A percentile compares a stretch with the other conserved stretches of the same genome.
Conservation (phyloP, 306 rosid species). For the Rosa chinensis region DNA sequence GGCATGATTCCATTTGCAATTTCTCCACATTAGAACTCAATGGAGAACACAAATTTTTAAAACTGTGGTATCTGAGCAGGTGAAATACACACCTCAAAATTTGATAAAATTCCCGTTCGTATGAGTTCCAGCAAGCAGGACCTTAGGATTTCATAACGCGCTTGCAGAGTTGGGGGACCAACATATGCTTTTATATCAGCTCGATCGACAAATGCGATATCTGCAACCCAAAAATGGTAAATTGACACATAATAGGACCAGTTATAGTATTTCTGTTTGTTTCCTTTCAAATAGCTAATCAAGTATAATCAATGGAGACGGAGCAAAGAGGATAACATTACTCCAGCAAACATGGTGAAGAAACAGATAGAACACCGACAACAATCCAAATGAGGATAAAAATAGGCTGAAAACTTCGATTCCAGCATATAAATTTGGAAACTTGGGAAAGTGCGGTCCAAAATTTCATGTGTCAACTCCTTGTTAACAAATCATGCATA, state of each 20-base stretch:
- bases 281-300: neutral
- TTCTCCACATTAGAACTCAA: slow-evolving; percentile 9
- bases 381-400: neutral
- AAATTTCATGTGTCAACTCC: neutral
- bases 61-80: slow-evolving; percentile 12
- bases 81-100: slow-evolving; percentile 50
- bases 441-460: neutral
- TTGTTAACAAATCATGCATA: neutral
- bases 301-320: neutral
- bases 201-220: slow-evolving; percentile 95
- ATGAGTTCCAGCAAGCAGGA: slow-evolving; percentile 84
- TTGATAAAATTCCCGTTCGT: slow-evolving; percentile 61
- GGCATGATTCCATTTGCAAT: slow-evolving; percentile 24
- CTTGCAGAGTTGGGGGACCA: slow-evolving; percentile 97
- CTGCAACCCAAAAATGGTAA: slow-evolving; percentile 47
- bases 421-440: neutral
- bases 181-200: slow-evolving; percentile 97
- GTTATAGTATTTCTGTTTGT: neutral
- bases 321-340: neutral
- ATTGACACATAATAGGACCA: neutral
- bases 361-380: neutral
- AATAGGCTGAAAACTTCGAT: neutral
- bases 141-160: slow-evolving; percentile 86
- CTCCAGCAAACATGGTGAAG: slow-evolving; percentile 6
- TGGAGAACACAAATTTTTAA: slow-evolving; percentile 5